These are phyloP conservation scores for Macrophomina phaseolina DNA, from an alignment of 2,329 filamentous ascomycete genomes.

Conservation along the genomic window DNA sequence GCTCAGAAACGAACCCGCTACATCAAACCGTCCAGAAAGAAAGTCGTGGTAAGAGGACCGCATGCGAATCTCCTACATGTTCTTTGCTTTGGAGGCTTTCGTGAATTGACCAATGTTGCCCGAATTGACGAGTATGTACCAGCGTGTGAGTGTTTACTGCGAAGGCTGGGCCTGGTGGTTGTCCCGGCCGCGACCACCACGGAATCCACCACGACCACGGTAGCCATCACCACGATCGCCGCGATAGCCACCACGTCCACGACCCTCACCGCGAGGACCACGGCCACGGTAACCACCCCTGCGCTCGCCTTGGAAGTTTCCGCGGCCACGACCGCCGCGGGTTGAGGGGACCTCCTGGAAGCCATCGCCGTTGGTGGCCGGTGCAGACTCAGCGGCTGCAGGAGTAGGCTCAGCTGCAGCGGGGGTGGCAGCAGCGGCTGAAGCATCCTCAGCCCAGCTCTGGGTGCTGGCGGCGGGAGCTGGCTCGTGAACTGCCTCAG, in stretches of 20 bases:
- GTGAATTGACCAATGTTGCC: not conserved
- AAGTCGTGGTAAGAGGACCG: not conserved
- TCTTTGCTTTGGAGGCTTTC: not conserved
- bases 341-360: slow-evolving; percentile 70
- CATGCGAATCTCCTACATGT: not conserved
- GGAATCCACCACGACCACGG: slow-evolving; percentile 50
- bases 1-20: slow-evolving; percentile 26
- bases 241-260: slow-evolving; percentile 45
- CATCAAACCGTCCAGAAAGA: slow-evolving; percentile 18
- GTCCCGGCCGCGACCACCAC: slow-evolving; percentile 49
- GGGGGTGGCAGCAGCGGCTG: slow-evolving; percentile 36
- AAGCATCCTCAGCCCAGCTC: slow-evolving; percentile 82
- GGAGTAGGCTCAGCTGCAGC: slow-evolving; percentile 28
- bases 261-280: slow-evolving; percentile 51
- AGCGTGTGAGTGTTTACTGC: slow-evolving; percentile 2
- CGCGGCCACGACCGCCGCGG: slow-evolving; percentile 57
- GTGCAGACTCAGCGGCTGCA: slow-evolving; percentile 31
- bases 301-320: slow-evolving; percentile 49
- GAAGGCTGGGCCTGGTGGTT: slow-evolving; percentile 25
- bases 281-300: slow-evolving; percentile 61
- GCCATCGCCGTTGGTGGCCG: slow-evolving; percentile 60
- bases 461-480: slow-evolving; percentile 66
- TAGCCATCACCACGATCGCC: slow-evolving; percentile 50
- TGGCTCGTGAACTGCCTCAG: slow-evolving; percentile 66
- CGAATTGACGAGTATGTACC: not conserved